These are phyloP conservation scores for Fusarium napiforme DNA, from an alignment of 2,329 filamentous ascomycete genomes.

Conservation along the genomic window DNA sequence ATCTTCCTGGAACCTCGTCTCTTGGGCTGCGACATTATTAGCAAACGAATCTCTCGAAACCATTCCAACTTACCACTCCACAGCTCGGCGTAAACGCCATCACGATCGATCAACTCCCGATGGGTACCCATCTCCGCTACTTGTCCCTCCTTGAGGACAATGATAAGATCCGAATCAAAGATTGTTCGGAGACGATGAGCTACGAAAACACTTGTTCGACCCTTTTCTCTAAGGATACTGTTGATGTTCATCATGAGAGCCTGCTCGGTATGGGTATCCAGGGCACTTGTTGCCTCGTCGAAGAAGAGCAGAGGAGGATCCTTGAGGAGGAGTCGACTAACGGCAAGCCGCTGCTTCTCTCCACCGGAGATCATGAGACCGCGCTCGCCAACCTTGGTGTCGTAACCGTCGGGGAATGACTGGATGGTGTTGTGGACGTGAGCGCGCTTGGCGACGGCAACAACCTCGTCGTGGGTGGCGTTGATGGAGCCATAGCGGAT, in stretches of 20 bases:
- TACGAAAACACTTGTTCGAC: slow-evolving; percentile 91
- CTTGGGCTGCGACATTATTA: slow-evolving; percentile 62
- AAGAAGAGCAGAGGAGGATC: slow-evolving; percentile 93
- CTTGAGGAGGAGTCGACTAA: slow-evolving; percentile 86
- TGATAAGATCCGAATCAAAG: slow-evolving; percentile 91
- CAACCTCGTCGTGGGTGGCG: slow-evolving; percentile 77
- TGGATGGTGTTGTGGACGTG: slow-evolving; percentile 85
- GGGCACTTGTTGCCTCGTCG: slow-evolving; percentile 90
- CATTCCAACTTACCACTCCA: slow-evolving; percentile 78
- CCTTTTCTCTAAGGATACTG: slow-evolving; percentile 87
- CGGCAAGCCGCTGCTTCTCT: slow-evolving; percentile 90
- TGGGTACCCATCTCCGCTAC: slow-evolving; percentile 95
- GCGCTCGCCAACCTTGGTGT: slow-evolving; percentile 91
- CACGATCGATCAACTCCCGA: slow-evolving; percentile 79
- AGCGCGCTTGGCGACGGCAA: slow-evolving; percentile 82
- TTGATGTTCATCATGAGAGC: slow-evolving; percentile 93
- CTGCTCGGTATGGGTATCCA: slow-evolving; percentile 95
- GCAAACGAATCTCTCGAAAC: not conserved
- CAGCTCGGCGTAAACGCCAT: slow-evolving; percentile 85
- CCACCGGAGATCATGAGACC: slow-evolving; percentile 97
- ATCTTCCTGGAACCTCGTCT: slow-evolving; percentile 65
- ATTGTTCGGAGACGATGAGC: slow-evolving; percentile 94
- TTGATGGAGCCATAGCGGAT: slow-evolving; percentile 90
- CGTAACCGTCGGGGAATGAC: slow-evolving; percentile 86
- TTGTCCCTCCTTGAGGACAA: slow-evolving; percentile 83